Evolutionary conservation across 2,329 filamentous ascomycete species (phyloP), one percentile per base, ranked within the genome.

Genomic region (Aphanoascus verrucosus): DNA sequence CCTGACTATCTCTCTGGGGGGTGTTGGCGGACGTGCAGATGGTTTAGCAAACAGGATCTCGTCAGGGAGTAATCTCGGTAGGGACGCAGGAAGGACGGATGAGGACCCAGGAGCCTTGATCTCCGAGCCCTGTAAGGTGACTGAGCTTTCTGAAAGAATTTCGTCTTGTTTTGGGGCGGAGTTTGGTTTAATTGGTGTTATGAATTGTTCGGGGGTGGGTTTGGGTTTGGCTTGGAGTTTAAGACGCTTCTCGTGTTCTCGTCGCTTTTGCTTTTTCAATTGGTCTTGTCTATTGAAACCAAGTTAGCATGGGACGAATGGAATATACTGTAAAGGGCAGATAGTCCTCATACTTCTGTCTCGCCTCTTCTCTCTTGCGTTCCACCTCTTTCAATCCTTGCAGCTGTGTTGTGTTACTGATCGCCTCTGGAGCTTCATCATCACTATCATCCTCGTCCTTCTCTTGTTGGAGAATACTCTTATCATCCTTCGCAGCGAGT

Each of bases 41-140:
- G 73, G 73, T 23, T 72, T 70, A 12, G 71, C 69, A 49, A 73
- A 73, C 47, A 79, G 63, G 41, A 79, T 72, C 20, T 76, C 74
- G 49, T 73, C 71, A 4, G 77, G 77, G 34, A 79, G 72, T 19
- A 78, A 68, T 38, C 69, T 70, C 5, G 76, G 76, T 11, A 78
- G 68, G n/a, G 64, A 61, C 9, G 59, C 65, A 57, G 63, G 63
- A 61, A 66, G 12, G 14, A 42, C 11, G 19, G 35, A 62, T 57
- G 65, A 54, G 15, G 37, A 47, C 8, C 49, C 51, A 8, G 44
- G 35, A 50, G 69, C 67, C 55, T 69, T 65, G 32, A 64, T 66
- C 28, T 58, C 65, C 19, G 64, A 68, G 35, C 67, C 69, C 56
- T 69, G 69, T 7, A 72, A 59, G 3, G 69, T 72, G 46, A 61